These are phyloP conservation scores for Malassezia furfur DNA, from an alignment of 1,284 basidiomycete genomes.

Conservation along the genomic window DNA sequence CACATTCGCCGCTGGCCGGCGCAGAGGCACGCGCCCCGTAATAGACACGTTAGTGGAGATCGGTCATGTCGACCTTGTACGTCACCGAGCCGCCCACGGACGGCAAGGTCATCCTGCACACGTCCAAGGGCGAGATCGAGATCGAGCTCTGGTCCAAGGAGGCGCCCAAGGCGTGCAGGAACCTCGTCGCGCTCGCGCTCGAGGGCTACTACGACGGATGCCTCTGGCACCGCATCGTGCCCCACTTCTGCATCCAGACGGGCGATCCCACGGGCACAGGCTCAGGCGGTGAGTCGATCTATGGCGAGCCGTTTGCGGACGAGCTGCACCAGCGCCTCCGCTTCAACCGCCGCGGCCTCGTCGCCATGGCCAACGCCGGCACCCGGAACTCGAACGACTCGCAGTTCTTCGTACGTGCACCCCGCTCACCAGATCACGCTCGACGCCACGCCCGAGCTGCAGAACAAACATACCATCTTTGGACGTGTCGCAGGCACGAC, in stretches of 20 bases:
- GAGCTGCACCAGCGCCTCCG: slow-evolving; percentile 81
- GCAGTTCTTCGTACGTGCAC: slow-evolving; percentile 45
- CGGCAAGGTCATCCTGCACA: slow-evolving; percentile 77
- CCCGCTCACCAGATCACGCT: slow-evolving; percentile 25
- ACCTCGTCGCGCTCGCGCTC: slow-evolving; percentile 79
- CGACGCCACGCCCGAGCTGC: slow-evolving; percentile 41
- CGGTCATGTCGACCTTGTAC: slow-evolving; percentile 30
- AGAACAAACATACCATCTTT: slow-evolving; percentile 42
- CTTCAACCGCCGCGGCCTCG: slow-evolving; percentile 72
- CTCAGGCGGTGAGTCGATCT: slow-evolving; percentile 52
- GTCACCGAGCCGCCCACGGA: slow-evolving; percentile 56
- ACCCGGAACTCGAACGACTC: slow-evolving; percentile 49
- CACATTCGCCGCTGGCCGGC: background rate
- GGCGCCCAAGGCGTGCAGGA: slow-evolving; percentile 83
- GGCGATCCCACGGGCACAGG: slow-evolving; percentile 91
- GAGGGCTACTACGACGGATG: slow-evolving; percentile 94
- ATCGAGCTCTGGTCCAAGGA: slow-evolving; percentile 95
- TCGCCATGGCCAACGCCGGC: slow-evolving; percentile 88
- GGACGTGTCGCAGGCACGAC: slow-evolving; percentile 35
- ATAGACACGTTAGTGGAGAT: background rate
- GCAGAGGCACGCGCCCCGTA: background rate
- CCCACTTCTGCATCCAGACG: slow-evolving; percentile 81
- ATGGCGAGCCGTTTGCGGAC: slow-evolving; percentile 72
- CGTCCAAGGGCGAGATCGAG: slow-evolving; percentile 56
- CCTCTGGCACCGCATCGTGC: slow-evolving; percentile 81